Evolutionary conservation across 1,284 basidiomycete species (phyloP).

Genomic region (Malassezia globosa): DNA sequence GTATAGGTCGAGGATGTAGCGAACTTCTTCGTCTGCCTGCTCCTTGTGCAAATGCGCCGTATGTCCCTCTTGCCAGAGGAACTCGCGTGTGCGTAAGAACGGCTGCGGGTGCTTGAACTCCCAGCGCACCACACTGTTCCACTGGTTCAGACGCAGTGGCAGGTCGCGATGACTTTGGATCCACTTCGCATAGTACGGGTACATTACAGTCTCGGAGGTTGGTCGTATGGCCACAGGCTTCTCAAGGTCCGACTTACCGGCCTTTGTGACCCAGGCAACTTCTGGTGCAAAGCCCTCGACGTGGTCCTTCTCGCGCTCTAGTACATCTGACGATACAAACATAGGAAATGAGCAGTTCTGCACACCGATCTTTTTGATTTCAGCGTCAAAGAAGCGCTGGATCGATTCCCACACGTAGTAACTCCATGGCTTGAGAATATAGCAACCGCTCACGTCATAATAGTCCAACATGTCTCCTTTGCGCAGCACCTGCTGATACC

Average conservation of each 20-base stretch:
- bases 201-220: constrained; percentile 96
- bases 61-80: constrained; percentile 99
- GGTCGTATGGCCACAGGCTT: constrained; percentile 96
- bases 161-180: constrained; percentile 95
- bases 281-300: constrained; percentile 99
- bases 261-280: constrained; percentile 96
- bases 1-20: constrained; percentile 89
- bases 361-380: constrained; percentile 88
- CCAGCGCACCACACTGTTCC: constrained; percentile 98
- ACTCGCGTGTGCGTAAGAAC: constrained; percentile 96
- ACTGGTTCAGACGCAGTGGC: constrained; percentile 92
- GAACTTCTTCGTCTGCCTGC: constrained; percentile 84
- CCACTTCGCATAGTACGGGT: constrained; percentile 94
- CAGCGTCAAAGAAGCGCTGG: constrained; percentile 52
- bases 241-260: constrained; percentile 83
- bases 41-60: constrained; percentile 79
- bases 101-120: constrained; percentile 99
- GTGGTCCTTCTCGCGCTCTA: constrained; percentile 95
- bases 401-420: constrained; percentile 95
- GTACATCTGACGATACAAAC: constrained; percentile 85
- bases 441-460: constrained; percentile 96
- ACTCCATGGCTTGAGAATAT: constrained; percentile 95
- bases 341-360: constrained; percentile 99
- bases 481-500: constrained; percentile 65
- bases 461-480: constrained; percentile 99